phyloP scores from a whole-genome alignment of 1,139 yeast species.

The Debaryomyces subglobosus region DNA sequence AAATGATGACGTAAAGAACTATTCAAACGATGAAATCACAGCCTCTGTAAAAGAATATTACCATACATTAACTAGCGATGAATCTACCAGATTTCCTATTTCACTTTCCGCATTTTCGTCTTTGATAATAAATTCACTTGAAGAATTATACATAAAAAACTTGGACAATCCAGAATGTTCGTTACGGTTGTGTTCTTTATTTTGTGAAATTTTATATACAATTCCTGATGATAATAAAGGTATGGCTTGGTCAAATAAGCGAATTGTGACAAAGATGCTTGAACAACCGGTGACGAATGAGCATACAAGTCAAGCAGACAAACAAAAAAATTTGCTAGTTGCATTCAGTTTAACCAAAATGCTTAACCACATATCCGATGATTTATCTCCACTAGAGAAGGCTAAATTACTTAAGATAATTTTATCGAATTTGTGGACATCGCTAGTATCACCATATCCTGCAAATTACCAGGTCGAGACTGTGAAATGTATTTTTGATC shows the following conservation, averaged over 20 bases:
- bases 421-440: constrained; percentile 49
- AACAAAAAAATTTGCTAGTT: constrained; percentile 21
- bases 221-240: constrained; percentile 44
- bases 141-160: constrained; percentile 34
- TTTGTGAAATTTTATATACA: constrained; percentile 46
- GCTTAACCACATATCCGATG: constrained; percentile 38
- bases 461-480: constrained; percentile 61
- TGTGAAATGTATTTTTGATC: constrained; percentile 53
- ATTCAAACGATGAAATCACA: constrained; percentile 20
- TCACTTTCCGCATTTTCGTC: constrained; percentile 46
- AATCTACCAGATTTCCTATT: constrained; percentile 40
- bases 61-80: constrained; percentile 15
- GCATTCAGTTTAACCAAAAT: constrained; percentile 54
- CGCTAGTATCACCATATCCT: constrained; percentile 49
- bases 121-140: constrained; percentile 38
- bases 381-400: constrained; percentile 27
- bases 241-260: constrained; percentile 15
- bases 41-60: constrained; percentile 18
- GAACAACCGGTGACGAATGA: constrained; percentile 17
- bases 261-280: constrained; percentile 35
- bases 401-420: constrained; percentile 38
- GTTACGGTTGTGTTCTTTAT: constrained; percentile 38
- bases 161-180: constrained; percentile 23
- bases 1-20: constrained; percentile 18
- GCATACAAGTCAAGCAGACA: constrained; percentile 18